Percentiles rank a stretch among this genome's conserved stretches.
Evolutionary conservation across 2,329 filamentous ascomycete species (phyloP).

Genomic region (Alternaria arbusti): DNA sequence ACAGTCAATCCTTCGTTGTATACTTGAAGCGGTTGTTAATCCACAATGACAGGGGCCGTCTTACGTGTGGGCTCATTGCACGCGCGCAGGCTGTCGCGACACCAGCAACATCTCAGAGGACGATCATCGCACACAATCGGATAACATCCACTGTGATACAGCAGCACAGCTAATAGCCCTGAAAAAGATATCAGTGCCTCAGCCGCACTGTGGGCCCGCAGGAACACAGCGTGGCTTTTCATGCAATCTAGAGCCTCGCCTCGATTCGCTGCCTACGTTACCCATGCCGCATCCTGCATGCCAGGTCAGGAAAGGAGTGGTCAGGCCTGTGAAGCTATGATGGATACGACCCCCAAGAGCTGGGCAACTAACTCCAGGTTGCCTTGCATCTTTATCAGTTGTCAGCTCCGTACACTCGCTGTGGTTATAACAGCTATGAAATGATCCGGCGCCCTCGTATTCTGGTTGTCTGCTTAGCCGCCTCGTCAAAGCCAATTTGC

Average conservation of each 20-base stretch:
- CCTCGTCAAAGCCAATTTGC: background rate
- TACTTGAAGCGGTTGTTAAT: background rate
- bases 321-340: background rate
- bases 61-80: background rate
- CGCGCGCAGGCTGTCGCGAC: background rate
- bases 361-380: background rate
- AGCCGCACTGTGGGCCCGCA: constrained; percentile 3
- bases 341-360: background rate
- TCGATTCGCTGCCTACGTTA: constrained; percentile 1
- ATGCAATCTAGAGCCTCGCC: background rate
- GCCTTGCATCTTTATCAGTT: background rate
- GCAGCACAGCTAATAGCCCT: background rate
- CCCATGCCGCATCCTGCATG: constrained; percentile 3
- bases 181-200: background rate
- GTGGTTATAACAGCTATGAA: constrained; percentile 2
- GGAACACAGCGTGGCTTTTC: background rate
- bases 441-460: background rate
- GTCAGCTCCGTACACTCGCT: background rate
- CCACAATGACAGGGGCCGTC: background rate
- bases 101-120: background rate
- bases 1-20: background rate
- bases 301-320: background rate
- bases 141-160: background rate
- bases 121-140: background rate
- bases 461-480: background rate